Percentiles rank a stretch among this genome's conserved stretches.
Evolutionary conservation across 805 yeast genomes (phyloP).

Genomic region (Cyberlindnera bimundalis): DNA sequence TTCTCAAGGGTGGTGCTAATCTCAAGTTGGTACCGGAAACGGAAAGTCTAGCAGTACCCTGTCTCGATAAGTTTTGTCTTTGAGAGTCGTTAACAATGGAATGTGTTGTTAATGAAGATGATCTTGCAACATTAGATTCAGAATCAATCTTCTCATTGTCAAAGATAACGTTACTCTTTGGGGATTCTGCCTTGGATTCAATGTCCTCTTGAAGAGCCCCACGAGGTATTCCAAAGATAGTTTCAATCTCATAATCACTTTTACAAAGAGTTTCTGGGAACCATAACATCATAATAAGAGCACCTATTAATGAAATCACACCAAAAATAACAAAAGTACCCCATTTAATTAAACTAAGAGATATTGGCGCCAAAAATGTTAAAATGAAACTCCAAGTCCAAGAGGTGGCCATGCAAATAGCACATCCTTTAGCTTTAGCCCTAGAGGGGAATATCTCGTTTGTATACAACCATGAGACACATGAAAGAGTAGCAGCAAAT

Average conservation of each 20-base stretch:
- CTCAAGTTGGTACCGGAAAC: conserved; percentile 1
- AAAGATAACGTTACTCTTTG: background rate
- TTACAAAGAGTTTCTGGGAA: conserved; percentile 45
- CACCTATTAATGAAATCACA: conserved; percentile 31
- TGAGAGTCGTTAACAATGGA: background rate
- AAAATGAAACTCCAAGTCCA: conserved; percentile 40
- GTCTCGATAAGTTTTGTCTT: conserved; percentile 1
- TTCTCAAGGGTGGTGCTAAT: conserved; percentile 6
- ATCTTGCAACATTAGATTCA: background rate
- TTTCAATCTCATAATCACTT: conserved; percentile 26
- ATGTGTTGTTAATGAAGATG: no score
- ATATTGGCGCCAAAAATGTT: conserved; percentile 39
- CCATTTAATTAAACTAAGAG: conserved; percentile 35
- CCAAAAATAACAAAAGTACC: conserved; percentile 41
- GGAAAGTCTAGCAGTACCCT: conserved; percentile 1
- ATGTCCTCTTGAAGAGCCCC: background rate
- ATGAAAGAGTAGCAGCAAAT: conserved; percentile 42
- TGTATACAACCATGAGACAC: conserved; percentile 48
- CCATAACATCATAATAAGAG: conserved; percentile 28
- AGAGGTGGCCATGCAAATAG: conserved; percentile 43
- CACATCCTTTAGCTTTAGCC: conserved; percentile 44
- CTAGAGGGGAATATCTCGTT: conserved; percentile 45
- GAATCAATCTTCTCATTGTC: background rate
- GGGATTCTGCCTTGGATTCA: background rate
- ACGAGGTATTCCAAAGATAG: conserved; percentile 16